These are phyloP conservation scores for Raddia guianensis DNA, from an alignment of 176 grass and related monocot genomes.

Conservation along the genomic window DNA sequence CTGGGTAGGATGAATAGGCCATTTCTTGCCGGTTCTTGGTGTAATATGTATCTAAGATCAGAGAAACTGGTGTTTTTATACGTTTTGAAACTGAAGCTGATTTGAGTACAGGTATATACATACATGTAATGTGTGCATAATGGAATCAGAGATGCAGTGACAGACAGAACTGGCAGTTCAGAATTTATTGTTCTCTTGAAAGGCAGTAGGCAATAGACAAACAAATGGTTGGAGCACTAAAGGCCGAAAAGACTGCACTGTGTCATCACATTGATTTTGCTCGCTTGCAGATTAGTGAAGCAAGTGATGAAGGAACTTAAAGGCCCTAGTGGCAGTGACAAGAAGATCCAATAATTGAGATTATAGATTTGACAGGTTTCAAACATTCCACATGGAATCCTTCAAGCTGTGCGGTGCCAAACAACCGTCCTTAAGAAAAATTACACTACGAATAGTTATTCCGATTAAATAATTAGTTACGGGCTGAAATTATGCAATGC, in stretches of 20 bases:
- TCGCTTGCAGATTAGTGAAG: slow-evolving; percentile 34
- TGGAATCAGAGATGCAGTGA: slow-evolving; percentile 49
- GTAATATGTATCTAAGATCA: slow-evolving; percentile 58
- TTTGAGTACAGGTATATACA: slow-evolving; percentile 59
- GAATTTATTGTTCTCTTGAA: slow-evolving; percentile 25
- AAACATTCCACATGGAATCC: slow-evolving; percentile 30
- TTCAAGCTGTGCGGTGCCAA: slow-evolving; percentile 30
- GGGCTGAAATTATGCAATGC: slow-evolving; percentile 5
- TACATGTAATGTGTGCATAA: slow-evolving; percentile 45
- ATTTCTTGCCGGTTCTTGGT: slow-evolving; percentile 45
- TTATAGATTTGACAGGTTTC: slow-evolving; percentile 39
- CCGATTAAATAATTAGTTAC: neutral
- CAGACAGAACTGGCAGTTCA: slow-evolving; percentile 43
- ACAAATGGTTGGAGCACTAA: slow-evolving; percentile 19
- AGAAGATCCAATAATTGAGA: neutral
- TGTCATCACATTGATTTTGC: slow-evolving; percentile 26
- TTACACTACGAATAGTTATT: neutral
- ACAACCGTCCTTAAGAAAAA: neutral
- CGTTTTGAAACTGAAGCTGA: slow-evolving; percentile 53
- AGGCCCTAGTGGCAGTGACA: neutral
- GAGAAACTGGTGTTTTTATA: slow-evolving; percentile 56
- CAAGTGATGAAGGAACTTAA: slow-evolving; percentile 10
- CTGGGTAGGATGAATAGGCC: slow-evolving; percentile 43
- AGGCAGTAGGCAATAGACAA: slow-evolving; percentile 11
- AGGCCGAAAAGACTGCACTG: neutral